Percentiles rank a stretch among this genome's conserved stretches.
Conservation (phyloP, 1,284 basidiomycete species). For the Irpex rosettiformis region DNA sequence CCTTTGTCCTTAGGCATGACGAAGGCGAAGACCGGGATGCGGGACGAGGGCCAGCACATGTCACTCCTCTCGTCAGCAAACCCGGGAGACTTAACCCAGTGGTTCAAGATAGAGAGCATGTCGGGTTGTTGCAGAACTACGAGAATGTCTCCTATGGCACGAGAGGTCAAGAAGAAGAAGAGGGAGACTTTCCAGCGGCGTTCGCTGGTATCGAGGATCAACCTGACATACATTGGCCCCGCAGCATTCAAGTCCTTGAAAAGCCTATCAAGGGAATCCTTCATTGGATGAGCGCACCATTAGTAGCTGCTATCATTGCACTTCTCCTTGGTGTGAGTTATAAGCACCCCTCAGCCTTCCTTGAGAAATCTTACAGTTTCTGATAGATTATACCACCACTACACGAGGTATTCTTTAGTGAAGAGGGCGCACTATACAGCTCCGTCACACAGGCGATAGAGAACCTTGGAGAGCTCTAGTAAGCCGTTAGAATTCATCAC, state of each 20-base stretch:
- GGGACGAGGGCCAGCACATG: conserved; percentile 11
- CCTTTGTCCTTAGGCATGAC: conserved; percentile 23
- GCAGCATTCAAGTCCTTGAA: conserved; percentile 16
- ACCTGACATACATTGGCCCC: conserved; percentile 26
- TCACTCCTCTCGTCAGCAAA: conserved; percentile 15
- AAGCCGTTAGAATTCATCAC: conserved; percentile 1
- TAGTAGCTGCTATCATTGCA: conserved; percentile 29
- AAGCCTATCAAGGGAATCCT: conserved; percentile 21
- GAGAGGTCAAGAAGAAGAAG: neutral
- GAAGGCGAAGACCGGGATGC: conserved; percentile 9
- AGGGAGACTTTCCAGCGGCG: conserved; percentile 13
- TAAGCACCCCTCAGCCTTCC: neutral
- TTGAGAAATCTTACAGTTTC: neutral
- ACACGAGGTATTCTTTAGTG: conserved; percentile 21
- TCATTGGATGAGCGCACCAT: conserved; percentile 24
- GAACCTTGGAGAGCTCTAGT: conserved; percentile 32
- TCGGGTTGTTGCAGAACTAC: conserved; percentile 24
- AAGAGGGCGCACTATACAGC: conserved; percentile 25
- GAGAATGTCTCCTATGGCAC: conserved; percentile 13
- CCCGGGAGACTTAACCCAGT: conserved; percentile 17
- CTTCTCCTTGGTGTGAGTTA: conserved; percentile 25
- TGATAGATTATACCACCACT: conserved; percentile 25
- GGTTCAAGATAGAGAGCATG: conserved; percentile 28
- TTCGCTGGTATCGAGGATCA: conserved; percentile 23
- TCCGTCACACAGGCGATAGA: conserved; percentile 24